Base-by-base conservation (phyloP, 2,329 filamentous ascomycete species). In the Ambrosiella xylebori region DNA sequence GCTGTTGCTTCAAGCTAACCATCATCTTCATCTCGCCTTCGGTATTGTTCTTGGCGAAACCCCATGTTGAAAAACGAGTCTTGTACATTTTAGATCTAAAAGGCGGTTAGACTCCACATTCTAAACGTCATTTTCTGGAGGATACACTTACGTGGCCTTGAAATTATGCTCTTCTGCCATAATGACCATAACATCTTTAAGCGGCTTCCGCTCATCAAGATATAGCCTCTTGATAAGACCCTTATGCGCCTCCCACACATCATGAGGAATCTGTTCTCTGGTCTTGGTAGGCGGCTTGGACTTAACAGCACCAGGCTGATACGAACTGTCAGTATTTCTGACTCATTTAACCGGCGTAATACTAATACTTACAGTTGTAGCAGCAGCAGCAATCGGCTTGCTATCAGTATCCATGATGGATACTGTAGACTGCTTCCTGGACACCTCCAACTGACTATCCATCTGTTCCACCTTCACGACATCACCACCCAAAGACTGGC, bases 1-100 rank as follows among this genome's bases (percentile, higher is more conserved):
- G 73, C 63, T 76, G 73, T 51, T 76, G 75, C 61, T 77, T 76
- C 66, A 76, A 73, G 44, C 73, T 74, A 7, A 77, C 65, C 54
- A 77, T 67, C 15, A 71, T 69, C 64, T 76, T 75, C 7, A 77
- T 74, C 59, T 77, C 75, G 35, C 76, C 74, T 59, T 77, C 75
- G 47, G 74, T 77, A 61, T 77, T 77, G 60, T 77, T 77, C 66
- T 77, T 77, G 45, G 74, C 74, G 61, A 77, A 77, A 0, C 74
- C 74, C 75, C 75, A 77, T 61, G 76, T 74, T 12, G 75, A 75
- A 63, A 77, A 77, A 27, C 75, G 68, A n/a, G 74, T 76, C 64
- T 77, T 77, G 65, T 77, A 77, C 75, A 77, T 77, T 62, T 76
- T 76, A 15, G 75, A 73, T 15, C 75, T 77, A 15, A 15, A 17